Evolutionary conservation across 331 rosid species (phyloP).

Genomic region (Erythrophleum ivorense): DNA sequence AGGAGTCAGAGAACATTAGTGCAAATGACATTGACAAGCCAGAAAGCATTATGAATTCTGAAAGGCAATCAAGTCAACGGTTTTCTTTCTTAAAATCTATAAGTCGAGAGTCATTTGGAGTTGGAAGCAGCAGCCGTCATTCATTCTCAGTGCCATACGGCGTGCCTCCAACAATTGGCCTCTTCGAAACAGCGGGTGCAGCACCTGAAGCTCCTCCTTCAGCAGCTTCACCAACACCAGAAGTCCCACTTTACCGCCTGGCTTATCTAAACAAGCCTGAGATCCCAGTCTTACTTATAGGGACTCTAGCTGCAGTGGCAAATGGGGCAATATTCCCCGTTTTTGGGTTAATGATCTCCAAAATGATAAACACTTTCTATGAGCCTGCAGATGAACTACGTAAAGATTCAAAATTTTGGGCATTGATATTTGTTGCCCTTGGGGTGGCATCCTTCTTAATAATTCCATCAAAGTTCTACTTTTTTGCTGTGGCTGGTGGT

Average conservation of each 20-base stretch:
- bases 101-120: slow-evolving; percentile 58
- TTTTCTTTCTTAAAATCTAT: slow-evolving; percentile 47
- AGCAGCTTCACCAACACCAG: slow-evolving; percentile 31
- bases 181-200: slow-evolving; percentile 33
- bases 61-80: slow-evolving; percentile 54
- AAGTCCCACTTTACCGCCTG: slow-evolving; percentile 65
- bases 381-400: slow-evolving; percentile 58
- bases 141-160: slow-evolving; percentile 56
- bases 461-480: slow-evolving; percentile 55
- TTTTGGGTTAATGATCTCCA: slow-evolving; percentile 57
- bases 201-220: slow-evolving; percentile 39
- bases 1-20: slow-evolving; percentile 42
- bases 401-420: slow-evolving; percentile 72
- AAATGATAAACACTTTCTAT: slow-evolving; percentile 58
- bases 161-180: slow-evolving; percentile 42
- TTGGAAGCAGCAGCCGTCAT: slow-evolving; percentile 54
- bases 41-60: slow-evolving; percentile 48
- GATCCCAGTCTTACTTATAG: slow-evolving; percentile 62
- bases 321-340: slow-evolving; percentile 58
- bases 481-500: slow-evolving; percentile 72
- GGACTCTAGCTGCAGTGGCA: slow-evolving; percentile 60
- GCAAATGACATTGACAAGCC: slow-evolving; percentile 38
- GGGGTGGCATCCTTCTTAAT: slow-evolving; percentile 57
- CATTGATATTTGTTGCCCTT: slow-evolving; percentile 50
- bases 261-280: slow-evolving; percentile 86